Percentiles rank a stretch among this genome's conserved stretches.
Conservation (phyloP, 495 filamentous ascomycete genomes). For the Annulohypoxylon stygium region DNA sequence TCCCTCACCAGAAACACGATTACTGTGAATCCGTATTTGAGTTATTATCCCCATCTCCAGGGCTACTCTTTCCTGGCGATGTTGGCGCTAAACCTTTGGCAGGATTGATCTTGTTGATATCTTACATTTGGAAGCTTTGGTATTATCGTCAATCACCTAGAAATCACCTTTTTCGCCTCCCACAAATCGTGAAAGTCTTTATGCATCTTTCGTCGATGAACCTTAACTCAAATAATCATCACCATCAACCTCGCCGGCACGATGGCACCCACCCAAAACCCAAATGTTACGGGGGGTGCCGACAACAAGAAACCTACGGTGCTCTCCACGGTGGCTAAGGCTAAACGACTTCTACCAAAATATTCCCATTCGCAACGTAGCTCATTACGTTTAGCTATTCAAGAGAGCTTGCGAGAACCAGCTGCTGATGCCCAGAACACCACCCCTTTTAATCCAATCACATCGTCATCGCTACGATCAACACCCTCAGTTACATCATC, state of each 20-base stretch:
- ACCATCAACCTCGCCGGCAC: slow-evolving; percentile 4
- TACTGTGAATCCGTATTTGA: slow-evolving; percentile 5
- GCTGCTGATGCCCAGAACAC: neutral
- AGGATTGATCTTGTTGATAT: neutral
- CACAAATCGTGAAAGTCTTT: neutral
- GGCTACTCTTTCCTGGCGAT: neutral
- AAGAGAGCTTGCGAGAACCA: slow-evolving; percentile 21
- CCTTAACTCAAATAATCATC: slow-evolving; percentile 19
- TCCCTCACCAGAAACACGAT: neutral
- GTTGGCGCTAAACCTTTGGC: neutral
- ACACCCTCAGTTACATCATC: neutral
- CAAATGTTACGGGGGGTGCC: neutral
- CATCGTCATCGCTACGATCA: neutral
- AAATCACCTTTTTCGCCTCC: neutral
- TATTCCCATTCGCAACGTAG: slow-evolving; percentile 20
- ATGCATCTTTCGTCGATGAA: neutral
- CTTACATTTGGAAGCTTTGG: neutral
- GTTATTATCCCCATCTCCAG: neutral
- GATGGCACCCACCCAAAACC: slow-evolving; percentile 20
- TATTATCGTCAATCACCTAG: neutral
- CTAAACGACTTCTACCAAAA: neutral
- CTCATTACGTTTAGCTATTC: slow-evolving; percentile 30
- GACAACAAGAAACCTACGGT: neutral
- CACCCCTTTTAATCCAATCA: neutral
- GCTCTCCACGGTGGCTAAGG: slow-evolving; percentile 6